A percentile compares a stretch with the other conserved stretches of the same genome.
phyloP scores from a whole-genome alignment of 2,329 filamentous ascomycete genomes.

The Aureobasidium sp. region DNA sequence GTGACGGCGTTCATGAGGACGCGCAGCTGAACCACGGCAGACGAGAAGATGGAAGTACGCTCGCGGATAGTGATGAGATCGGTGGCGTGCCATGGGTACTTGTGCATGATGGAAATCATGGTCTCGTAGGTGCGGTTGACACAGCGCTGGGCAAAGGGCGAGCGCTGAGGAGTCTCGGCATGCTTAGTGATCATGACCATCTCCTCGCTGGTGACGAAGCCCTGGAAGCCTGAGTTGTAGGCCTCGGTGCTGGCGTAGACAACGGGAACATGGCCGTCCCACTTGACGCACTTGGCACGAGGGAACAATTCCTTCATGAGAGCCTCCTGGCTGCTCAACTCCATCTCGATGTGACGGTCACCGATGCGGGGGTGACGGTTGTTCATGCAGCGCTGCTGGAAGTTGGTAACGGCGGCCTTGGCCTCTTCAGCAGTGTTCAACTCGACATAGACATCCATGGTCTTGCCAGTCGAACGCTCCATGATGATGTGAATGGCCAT shows the following conservation, averaged over 20 bases:
- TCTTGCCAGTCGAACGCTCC: constrained; percentile 52
- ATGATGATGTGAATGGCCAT: constrained; percentile 50
- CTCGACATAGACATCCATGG: constrained; percentile 48
- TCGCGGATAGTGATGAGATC: constrained; percentile 41
- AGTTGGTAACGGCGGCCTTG: constrained; percentile 30
- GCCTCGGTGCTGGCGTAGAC: constrained; percentile 31
- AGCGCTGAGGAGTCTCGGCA: constrained; percentile 43
- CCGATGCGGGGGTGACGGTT: constrained; percentile 40
- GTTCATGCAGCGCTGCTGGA: constrained; percentile 31
- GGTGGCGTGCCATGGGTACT: constrained; percentile 47
- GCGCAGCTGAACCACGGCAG: constrained; percentile 21
- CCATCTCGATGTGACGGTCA: constrained; percentile 41
- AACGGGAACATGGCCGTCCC: constrained; percentile 34
- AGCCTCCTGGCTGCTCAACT: constrained; percentile 40
- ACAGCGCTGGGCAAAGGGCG: constrained; percentile 43
- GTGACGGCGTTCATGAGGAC: constrained; percentile 22
- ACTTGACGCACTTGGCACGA: constrained; percentile 43
- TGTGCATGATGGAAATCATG: constrained; percentile 46
- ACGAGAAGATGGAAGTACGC: constrained; percentile 40
- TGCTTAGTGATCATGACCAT: constrained; percentile 40
- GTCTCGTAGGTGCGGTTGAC: constrained; percentile 48
- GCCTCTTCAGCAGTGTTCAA: constrained; percentile 36
- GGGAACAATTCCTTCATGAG: constrained; percentile 48
- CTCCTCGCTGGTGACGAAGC: constrained; percentile 47
- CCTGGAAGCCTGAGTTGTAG: constrained; percentile 45